Evolutionary conservation across 164 flowering plant genomes (phyloP).

Genomic region (Berberis vulgaris): DNA sequence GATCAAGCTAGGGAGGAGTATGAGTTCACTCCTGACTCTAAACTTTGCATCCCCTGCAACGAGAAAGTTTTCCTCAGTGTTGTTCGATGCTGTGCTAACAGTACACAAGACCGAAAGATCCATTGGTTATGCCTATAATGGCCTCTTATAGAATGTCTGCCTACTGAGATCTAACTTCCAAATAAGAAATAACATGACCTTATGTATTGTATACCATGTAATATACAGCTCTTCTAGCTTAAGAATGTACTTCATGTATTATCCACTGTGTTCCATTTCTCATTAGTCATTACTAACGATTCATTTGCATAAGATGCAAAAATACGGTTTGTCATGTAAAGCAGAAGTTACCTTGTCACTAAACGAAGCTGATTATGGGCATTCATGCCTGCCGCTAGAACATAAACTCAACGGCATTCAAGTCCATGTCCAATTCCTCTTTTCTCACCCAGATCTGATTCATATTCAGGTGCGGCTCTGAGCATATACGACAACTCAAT

Average conservation of each 20-base stretch:
- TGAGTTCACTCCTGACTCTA: constrained; percentile 44
- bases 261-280: background rate
- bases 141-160: background rate
- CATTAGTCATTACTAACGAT: too few relatives aligned
- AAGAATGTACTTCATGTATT: background rate
- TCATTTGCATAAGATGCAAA: too few relatives aligned
- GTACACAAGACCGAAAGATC: constrained; percentile 20
- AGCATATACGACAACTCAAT: too few relatives aligned
- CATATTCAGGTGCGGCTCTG: too few relatives aligned
- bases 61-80: constrained; percentile 55
- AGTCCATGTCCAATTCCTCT: too few relatives aligned
- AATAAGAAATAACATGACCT: background rate
- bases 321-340: too few relatives aligned
- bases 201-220: background rate
- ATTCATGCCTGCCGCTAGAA: too few relatives aligned
- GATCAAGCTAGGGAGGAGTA: constrained; percentile 75
- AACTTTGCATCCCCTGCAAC: constrained; percentile 75
- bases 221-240: background rate
- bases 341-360: too few relatives aligned
- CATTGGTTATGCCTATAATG: constrained; percentile 7
- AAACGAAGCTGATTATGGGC: too few relatives aligned
- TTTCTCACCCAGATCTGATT: too few relatives aligned
- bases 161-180: background rate
- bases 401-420: too few relatives aligned
- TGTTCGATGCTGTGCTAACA: constrained; percentile 35